Evolutionary conservation across 2,329 filamentous ascomycete species (phyloP).

Genomic region (Aspergillus alliaceus): DNA sequence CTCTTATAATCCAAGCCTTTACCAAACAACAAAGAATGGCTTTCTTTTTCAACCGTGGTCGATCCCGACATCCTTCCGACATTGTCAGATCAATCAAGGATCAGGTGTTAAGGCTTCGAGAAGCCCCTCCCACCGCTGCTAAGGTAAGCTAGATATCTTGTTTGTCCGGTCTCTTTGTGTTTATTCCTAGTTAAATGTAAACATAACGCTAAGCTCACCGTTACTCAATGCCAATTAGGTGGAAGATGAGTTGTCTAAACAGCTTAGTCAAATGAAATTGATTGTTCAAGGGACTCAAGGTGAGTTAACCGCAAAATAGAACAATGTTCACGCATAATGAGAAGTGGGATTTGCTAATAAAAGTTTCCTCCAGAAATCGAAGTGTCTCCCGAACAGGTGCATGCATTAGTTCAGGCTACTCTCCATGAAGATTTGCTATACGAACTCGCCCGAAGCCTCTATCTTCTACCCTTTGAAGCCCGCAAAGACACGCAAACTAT

Average conservation of each 20-base stretch:
- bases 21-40: conserved; percentile 54
- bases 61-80: conserved; percentile 62
- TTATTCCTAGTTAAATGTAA: neutral
- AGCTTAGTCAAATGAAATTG: conserved; percentile 86
- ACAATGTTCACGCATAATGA: neutral
- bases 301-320: conserved; percentile 37
- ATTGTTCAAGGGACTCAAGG: conserved; percentile 91
- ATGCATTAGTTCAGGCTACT: conserved; percentile 78
- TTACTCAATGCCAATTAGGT: conserved; percentile 54
- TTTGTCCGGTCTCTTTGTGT: neutral
- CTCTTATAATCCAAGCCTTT: conserved; percentile 10
- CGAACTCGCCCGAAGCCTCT: conserved; percentile 76
- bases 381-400: conserved; percentile 81
- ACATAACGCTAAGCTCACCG: conserved; percentile 6
- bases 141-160: conserved; percentile 48
- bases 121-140: conserved; percentile 51
- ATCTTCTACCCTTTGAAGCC: conserved; percentile 88
- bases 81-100: conserved; percentile 65
- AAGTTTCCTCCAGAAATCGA: conserved; percentile 66
- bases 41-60: conserved; percentile 66
- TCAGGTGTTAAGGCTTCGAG: conserved; percentile 60
- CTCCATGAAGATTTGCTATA: conserved; percentile 89
- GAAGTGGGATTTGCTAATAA: conserved; percentile 5
- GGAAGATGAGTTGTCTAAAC: conserved; percentile 81
- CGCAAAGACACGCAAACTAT: conserved; percentile 95